phyloP scores from a whole-genome alignment of 177 flowering plant species.

The Vitis hybrid region DNA sequence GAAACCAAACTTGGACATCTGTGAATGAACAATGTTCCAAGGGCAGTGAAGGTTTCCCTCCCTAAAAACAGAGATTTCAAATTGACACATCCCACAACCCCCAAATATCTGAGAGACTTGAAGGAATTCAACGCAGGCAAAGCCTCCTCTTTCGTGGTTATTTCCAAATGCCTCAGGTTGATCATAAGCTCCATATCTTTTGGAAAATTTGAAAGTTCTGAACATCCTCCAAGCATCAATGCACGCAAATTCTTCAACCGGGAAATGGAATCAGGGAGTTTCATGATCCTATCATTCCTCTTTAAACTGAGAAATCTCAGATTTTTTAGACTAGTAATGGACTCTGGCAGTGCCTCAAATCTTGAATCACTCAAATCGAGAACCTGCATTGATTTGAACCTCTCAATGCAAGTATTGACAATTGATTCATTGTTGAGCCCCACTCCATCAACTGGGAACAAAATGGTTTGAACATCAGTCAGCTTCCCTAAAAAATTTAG shows the following conservation, averaged over 20 bases:
- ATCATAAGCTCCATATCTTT: not conserved
- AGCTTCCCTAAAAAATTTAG: not conserved
- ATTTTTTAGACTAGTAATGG: slow-evolving; percentile 8
- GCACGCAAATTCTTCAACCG: slow-evolving; percentile 5
- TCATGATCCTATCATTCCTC: not conserved
- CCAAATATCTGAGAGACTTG: not conserved
- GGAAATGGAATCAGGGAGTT: slow-evolving; percentile 11
- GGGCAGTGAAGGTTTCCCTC: not conserved
- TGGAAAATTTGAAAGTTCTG: slow-evolving; percentile 1
- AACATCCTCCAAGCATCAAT: not conserved
- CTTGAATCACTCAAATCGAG: not conserved
- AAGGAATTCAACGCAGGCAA: slow-evolving; percentile 7
- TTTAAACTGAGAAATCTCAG: slow-evolving; percentile 7
- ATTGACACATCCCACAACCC: not conserved
- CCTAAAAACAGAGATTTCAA: slow-evolving; percentile 7
- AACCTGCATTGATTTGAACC: not conserved
- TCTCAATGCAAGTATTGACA: not conserved
- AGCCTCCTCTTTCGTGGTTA: slow-evolving; percentile 1
- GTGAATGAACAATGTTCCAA: not conserved
- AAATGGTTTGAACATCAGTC: slow-evolving; percentile 1
- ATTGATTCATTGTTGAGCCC: not conserved
- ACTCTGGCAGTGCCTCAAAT: not conserved
- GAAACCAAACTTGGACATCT: not conserved
- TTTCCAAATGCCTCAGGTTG: not conserved
- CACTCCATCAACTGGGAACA: not conserved